A percentile compares a stretch with the other conserved stretches of the same genome.
These are phyloP conservation scores for Aureobasidium leucospermi DNA, from an alignment of 2,329 filamentous ascomycete species.

Conservation along the genomic window DNA sequence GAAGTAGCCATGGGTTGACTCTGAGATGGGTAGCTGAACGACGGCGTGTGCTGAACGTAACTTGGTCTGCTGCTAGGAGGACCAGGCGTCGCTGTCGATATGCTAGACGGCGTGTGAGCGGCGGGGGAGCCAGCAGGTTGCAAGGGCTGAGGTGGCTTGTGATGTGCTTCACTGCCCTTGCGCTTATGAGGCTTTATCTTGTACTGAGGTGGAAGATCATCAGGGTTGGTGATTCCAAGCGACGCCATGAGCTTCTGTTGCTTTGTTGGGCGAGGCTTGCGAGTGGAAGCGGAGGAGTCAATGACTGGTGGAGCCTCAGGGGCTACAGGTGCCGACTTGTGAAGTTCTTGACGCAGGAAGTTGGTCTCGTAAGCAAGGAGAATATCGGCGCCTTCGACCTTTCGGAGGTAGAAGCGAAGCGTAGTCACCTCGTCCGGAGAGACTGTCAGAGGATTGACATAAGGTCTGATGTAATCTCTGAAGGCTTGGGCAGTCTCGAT, in stretches of 20 bases:
- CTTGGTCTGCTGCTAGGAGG: constrained; percentile 14
- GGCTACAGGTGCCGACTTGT: constrained; percentile 89
- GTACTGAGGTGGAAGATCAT: constrained; percentile 78
- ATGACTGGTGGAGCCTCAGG: constrained; percentile 77
- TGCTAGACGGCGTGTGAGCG: constrained; percentile 18
- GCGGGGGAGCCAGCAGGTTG: constrained; percentile 26
- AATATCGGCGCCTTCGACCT: constrained; percentile 95
- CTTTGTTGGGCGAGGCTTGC: constrained; percentile 94
- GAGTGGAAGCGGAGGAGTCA: constrained; percentile 80
- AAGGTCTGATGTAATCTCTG: constrained; percentile 70
- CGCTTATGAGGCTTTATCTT: constrained; percentile 73
- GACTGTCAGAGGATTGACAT: constrained; percentile 67
- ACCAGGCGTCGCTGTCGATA: constrained; percentile 14
- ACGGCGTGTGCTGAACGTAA: constrained; percentile 20
- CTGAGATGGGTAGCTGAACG: constrained; percentile 20
- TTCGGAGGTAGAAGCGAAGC: constrained; percentile 89
- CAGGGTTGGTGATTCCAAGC: constrained; percentile 80
- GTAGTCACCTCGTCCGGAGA: constrained; percentile 82
- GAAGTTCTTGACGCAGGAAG: constrained; percentile 89
- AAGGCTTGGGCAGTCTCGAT: constrained; percentile 80
- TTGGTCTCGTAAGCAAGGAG: constrained; percentile 91
- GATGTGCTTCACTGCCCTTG: constrained; percentile 40
- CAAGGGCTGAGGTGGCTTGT: constrained; percentile 18
- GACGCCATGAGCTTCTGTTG: constrained; percentile 89
- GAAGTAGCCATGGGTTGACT: constrained; percentile 16